Percentiles rank a stretch among this genome's conserved stretches.
These are phyloP conservation scores for Eucalyptus shirleyi DNA, from an alignment of 345 rosid genomes.

Conservation along the genomic window DNA sequence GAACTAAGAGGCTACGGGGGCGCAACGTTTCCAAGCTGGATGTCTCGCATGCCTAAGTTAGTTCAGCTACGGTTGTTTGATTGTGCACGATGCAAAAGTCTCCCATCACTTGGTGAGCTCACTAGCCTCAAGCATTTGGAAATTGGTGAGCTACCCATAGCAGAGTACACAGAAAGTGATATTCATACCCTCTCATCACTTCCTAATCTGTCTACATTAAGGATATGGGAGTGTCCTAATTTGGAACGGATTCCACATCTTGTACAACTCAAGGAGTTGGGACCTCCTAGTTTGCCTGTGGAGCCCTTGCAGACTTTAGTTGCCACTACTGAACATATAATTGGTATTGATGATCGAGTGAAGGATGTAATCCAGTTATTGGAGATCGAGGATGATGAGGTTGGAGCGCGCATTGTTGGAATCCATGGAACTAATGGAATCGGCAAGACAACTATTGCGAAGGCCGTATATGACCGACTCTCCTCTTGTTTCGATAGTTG, in stretches of 20 bases:
- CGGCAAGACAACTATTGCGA: too few relatives aligned
- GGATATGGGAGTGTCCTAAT: neutral
- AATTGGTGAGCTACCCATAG: neutral
- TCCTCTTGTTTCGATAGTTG: too few relatives aligned
- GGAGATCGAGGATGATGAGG: too few relatives aligned
- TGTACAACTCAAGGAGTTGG: rapidly evolving
- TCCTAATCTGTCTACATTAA: neutral
- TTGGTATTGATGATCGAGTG: too few relatives aligned
- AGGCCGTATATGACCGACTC: too few relatives aligned
- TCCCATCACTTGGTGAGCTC: neutral
- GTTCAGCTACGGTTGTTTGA: neutral
- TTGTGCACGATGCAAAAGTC: neutral
- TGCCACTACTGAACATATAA: rapidly evolving
- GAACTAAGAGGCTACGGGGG: neutral
- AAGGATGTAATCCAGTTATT: too few relatives aligned
- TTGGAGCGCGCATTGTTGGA: rapidly evolving
- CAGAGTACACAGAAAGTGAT: neutral
- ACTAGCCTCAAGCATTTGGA: neutral
- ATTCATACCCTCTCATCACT: neutral
- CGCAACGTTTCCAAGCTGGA: neutral
- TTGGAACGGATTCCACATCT: rapidly evolving
- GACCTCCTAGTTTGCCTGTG: rapidly evolving
- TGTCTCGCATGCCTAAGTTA: rapidly evolving
- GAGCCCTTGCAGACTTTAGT: too few relatives aligned
- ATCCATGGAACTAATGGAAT: too few relatives aligned